These are phyloP conservation scores for Ustilago tritici DNA, from an alignment of 1,284 basidiomycete genomes.

Conservation along the genomic window DNA sequence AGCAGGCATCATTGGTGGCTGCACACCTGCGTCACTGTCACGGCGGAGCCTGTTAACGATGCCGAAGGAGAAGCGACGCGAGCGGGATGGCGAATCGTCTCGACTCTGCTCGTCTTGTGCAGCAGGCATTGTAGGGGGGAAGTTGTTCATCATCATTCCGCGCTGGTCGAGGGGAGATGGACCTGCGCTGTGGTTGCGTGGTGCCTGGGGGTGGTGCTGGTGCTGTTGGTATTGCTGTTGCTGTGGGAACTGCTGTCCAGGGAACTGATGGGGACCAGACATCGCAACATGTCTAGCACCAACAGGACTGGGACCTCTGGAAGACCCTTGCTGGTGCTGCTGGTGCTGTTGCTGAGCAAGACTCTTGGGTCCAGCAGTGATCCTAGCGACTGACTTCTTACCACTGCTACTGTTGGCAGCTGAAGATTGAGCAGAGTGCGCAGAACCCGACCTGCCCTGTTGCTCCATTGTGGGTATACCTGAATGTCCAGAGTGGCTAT, in stretches of 20 bases:
- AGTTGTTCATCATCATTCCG: conserved; percentile 6
- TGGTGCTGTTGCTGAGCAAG: conserved; percentile 31
- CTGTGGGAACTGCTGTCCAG: conserved; percentile 13
- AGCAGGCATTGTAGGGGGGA: conserved; percentile 24
- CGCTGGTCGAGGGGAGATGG: conserved; percentile 13
- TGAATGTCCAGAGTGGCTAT: neutral
- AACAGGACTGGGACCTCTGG: conserved; percentile 20
- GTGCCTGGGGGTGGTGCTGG: neutral
- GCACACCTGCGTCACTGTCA: conserved; percentile 21
- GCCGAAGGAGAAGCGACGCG: conserved; percentile 41
- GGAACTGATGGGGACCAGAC: conserved; percentile 39
- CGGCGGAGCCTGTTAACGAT: conserved; percentile 15
- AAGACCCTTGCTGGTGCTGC: conserved; percentile 11
- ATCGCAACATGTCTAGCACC: conserved; percentile 20
- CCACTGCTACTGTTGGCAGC: conserved; percentile 3
- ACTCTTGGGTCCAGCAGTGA: conserved; percentile 50
- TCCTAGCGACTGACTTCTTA: conserved; percentile 39
- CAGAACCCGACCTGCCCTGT: conserved; percentile 13
- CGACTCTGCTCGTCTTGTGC: conserved; percentile 9
- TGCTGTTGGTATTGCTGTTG: neutral
- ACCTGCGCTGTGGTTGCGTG: conserved; percentile 14
- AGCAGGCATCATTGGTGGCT: conserved; percentile 8
- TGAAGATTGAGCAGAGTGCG: conserved; percentile 19
- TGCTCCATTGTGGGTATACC: conserved; percentile 1
- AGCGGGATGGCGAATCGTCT: conserved; percentile 30